These are phyloP conservation scores for Fusarium stilboides DNA, from an alignment of 2,329 filamentous ascomycete species.

Conservation along the genomic window DNA sequence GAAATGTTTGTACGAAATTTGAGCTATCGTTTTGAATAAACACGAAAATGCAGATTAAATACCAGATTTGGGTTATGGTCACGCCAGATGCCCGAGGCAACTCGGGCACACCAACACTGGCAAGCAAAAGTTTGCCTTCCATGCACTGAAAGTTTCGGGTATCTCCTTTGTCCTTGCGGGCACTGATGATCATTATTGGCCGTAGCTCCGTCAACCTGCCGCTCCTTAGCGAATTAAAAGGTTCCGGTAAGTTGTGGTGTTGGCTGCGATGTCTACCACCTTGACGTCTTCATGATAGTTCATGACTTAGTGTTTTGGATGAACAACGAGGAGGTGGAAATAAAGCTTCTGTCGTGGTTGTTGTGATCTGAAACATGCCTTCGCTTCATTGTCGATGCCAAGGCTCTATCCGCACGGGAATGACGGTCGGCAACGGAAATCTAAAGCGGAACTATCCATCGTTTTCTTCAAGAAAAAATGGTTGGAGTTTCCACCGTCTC, in stretches of 20 bases:
- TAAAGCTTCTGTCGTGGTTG: background rate
- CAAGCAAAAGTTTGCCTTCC: background rate
- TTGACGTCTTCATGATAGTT: background rate
- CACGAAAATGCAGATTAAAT: background rate
- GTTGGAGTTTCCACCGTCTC: background rate
- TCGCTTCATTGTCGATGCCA: background rate
- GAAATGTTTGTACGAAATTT: background rate
- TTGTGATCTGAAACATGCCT: constrained; percentile 13
- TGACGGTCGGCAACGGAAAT: background rate
- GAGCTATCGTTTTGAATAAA: constrained; percentile 1
- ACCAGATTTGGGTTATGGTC: background rate
- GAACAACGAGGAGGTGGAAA: background rate
- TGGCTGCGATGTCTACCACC: no score
- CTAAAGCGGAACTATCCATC: background rate
- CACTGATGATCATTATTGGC: no score
- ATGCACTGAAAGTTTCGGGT: no score
- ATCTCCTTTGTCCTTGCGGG: no score
- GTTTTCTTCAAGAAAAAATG: background rate
- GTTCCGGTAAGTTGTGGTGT: no score
- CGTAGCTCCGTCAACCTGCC: no score
- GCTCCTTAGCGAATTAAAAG: no score
- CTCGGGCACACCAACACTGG: no score
- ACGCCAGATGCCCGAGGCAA: background rate
- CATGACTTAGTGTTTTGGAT: background rate
- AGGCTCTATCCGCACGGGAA: background rate